Evolutionary conservation across 2,329 filamentous ascomycete genomes (phyloP), one percentile per base, ranked within the genome.

Genomic region (Aspergillus uvarum): DNA sequence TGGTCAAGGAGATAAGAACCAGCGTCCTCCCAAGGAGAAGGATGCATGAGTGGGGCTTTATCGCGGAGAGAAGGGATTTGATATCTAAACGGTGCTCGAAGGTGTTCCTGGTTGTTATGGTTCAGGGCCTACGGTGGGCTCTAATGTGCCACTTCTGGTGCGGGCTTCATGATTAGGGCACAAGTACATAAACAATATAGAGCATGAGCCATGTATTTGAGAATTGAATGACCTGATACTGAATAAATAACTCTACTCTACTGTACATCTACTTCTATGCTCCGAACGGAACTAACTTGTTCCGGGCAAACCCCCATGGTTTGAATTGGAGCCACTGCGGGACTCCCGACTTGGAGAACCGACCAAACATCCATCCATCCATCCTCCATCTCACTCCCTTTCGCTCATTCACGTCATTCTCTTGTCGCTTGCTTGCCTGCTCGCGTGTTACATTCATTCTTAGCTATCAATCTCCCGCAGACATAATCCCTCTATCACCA

Each of bases 251-350:
- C 22, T 22, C 22, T 22, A 22, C 22, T 22, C 32, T 35, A 35
- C 14, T 12, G 11, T 35, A 12, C 32, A 22, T 35, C 14, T 16
- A 51, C 24, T 21, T 62, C 65, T 63, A 62, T 64, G 63, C 61
- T 65, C 65, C 65, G 64, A 62, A 29, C 70, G 70, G 70, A 71
- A 67, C 63, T 68, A 68, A 59, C 47, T 68, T 68, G 62, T 64
- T 67, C 67, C 67, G 65, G 44, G 6, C 4, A 8, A 31, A 50
- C 32, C 59, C 58, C 64, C 56, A 55, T 63, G 35, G 32, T 16
- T 35, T 26, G 24, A 7, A 35, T 35, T 35, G 58, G 60, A 59
- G 54, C 61, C 56, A 56, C 56, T 60, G 65, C 66, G 65, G 65
- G 63, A 67, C 56, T 58, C 60, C 65, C 62, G 52, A 63, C 60